A percentile compares a stretch with the other conserved stretches of the same genome.
Conservation (phyloP, 2,329 filamentous ascomycete species). For the Leptosphaerulina australis region DNA sequence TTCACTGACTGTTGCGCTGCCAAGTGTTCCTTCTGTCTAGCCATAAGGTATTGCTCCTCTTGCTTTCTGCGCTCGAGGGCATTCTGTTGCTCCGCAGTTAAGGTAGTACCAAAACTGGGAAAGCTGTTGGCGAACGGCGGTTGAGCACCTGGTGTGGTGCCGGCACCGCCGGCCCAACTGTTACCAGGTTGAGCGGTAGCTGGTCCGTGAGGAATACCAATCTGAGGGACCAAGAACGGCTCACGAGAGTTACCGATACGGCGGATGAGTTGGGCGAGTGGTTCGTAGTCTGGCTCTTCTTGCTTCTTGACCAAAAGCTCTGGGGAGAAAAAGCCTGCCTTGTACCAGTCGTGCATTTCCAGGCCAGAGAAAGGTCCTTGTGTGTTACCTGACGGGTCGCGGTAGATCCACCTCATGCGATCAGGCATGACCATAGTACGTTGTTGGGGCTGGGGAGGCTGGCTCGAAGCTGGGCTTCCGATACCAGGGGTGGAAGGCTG, state of each 20-base stretch:
- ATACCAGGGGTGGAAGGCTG: constrained; percentile 46
- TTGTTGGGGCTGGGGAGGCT: constrained; percentile 71
- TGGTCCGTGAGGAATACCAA: constrained; percentile 88
- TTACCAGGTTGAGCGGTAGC: constrained; percentile 59
- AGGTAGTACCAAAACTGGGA: constrained; percentile 92
- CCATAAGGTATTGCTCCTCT: constrained; percentile 96
- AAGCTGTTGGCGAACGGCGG: constrained; percentile 93
- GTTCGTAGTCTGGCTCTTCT: constrained; percentile 93
- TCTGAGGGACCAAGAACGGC: constrained; percentile 96
- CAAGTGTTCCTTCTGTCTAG: constrained; percentile 90
- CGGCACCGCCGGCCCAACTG: constrained; percentile 51
- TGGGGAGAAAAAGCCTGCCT: constrained; percentile 94
- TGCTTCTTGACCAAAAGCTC: constrained; percentile 94
- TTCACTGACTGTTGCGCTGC: constrained; percentile 82
- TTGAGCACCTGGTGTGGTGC: constrained; percentile 56
- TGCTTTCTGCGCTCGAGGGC: constrained; percentile 95
- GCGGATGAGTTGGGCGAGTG: constrained; percentile 89
- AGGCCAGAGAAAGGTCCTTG: constrained; percentile 95
- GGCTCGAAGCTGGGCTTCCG: constrained; percentile 63
- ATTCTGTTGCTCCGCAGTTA: constrained; percentile 98
- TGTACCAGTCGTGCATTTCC: constrained; percentile 99
- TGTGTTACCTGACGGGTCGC: constrained; percentile 88
- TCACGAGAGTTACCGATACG: constrained; percentile 97
- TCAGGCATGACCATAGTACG: constrained; percentile 99
- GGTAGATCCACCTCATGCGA: constrained; percentile 97